Evolutionary conservation across 1,139 yeast species (phyloP), one percentile per base, ranked within the genome.

Genomic region (Taiozyma onychis): DNA sequence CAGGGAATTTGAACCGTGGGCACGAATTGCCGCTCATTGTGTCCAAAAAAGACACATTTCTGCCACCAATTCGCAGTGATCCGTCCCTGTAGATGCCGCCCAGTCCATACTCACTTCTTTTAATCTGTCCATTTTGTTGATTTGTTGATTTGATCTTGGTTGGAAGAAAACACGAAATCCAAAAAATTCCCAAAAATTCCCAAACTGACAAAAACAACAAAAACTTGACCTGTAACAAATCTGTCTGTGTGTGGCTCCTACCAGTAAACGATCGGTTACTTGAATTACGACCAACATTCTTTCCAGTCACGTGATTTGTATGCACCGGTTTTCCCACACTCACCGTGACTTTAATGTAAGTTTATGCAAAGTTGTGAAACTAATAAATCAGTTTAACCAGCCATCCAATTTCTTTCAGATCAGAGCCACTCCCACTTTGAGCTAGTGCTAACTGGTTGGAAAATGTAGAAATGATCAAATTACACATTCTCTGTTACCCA

Each of bases 71-170:
- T 16, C 24, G 7, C 35, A 3, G 11, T 16, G n/a, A 16, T 10
- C 4, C 14, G 7, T 16, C 8, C 18, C 35, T 32, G 18, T 3
- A 32, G 18, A 32, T 13, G 9, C 35, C 35, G 10, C 35, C 10
- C 35, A 32, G 18, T 10, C 9, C 18, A n/a, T 6, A 57, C 61
- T 27, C 44, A 58, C 62, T 48, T 58, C 62, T 52, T 54, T 58
- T 50, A 58, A 52, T 52, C 56, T 58, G 46, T 58, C 60, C 62
- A 58, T 37, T 37, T 18, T 37, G 13, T 37, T 37, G 41, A 18
- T 37, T 37, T 37, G 41, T 37, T 18, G 41, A 18, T 18, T 3
- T 37, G 41, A 37, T 37, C 41, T 37, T 16, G 6, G 24, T 37
- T 37, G 24, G 41, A 37, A 37, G 41, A 37, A 37, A 37, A 37